These are phyloP conservation scores for Cryomyces minteri DNA, from an alignment of 495 filamentous ascomycete genomes.

Conservation along the genomic window DNA sequence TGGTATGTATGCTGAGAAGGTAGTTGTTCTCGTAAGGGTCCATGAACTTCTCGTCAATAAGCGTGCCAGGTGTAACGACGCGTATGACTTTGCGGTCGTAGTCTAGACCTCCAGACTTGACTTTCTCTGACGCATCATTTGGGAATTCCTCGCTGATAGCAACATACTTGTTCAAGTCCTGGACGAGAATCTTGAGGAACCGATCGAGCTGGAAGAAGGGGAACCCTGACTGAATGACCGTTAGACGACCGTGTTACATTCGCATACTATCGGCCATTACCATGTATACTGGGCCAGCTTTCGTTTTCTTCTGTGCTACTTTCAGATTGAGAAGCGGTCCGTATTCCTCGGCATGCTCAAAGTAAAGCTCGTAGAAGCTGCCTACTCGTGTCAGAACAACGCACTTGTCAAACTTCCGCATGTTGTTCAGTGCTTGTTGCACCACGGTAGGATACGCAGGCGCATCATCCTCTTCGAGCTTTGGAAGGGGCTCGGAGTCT, in stretches of 20 bases:
- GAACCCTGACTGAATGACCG: constrained; percentile 52
- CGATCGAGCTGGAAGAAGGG: constrained; percentile 83
- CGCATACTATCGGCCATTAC: constrained; percentile 20
- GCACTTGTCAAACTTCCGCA: constrained; percentile 76
- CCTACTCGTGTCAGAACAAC: constrained; percentile 82
- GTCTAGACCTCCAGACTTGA: constrained; percentile 53
- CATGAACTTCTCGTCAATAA: constrained; percentile 96
- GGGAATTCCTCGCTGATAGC: constrained; percentile 88
- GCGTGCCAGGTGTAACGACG: constrained; percentile 80
- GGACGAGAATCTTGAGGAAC: constrained; percentile 78
- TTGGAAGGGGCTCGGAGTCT: constrained; percentile 9
- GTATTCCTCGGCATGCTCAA: constrained; percentile 78
- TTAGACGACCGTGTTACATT: not conserved
- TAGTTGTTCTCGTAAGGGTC: constrained; percentile 87
- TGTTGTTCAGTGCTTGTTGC: constrained; percentile 77
- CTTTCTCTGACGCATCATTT: constrained; percentile 42
- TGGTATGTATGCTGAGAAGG: constrained; percentile 53
- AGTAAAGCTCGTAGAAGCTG: constrained; percentile 93
- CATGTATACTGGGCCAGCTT: constrained; percentile 61
- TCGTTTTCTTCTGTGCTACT: constrained; percentile 61
- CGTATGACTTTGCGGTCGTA: constrained; percentile 73
- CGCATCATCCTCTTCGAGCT: constrained; percentile 24
- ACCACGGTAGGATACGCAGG: constrained; percentile 71
- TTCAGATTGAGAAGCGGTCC: constrained; percentile 80
- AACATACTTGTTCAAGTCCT: constrained; percentile 77